Evolutionary conservation across 805 yeast species (phyloP).

Genomic region (Kregervanrija delftensis): DNA sequence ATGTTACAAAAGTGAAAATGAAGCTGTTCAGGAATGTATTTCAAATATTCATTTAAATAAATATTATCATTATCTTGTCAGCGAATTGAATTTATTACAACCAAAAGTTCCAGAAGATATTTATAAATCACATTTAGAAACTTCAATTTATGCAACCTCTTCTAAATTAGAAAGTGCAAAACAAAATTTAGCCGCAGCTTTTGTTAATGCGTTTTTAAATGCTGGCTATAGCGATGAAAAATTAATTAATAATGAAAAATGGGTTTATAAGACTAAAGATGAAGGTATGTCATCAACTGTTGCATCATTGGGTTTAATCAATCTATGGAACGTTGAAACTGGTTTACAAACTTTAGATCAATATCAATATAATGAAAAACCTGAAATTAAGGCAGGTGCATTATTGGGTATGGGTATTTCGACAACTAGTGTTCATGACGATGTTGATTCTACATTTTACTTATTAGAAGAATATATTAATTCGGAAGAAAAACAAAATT

Average conservation of each 20-base stretch:
- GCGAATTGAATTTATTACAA: conserved; percentile 80
- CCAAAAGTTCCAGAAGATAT: conserved; percentile 95
- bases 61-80: conserved; percentile 70
- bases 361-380: conserved; percentile 78
- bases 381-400: conserved; percentile 93
- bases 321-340: conserved; percentile 85
- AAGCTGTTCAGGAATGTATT: conserved; percentile 75
- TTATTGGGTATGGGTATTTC: conserved; percentile 90
- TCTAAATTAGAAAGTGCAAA: conserved; percentile 78
- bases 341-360: conserved; percentile 89
- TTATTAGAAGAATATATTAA: conserved; percentile 67
- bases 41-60: conserved; percentile 74
- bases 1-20: conserved; percentile 62
- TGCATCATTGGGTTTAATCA: conserved; percentile 83
- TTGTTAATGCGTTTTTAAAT: conserved; percentile 86
- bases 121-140: conserved; percentile 85
- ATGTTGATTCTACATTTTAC: conserved; percentile 86
- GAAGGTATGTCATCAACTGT: conserved; percentile 88
- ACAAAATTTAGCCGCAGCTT: conserved; percentile 91
- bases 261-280: conserved; percentile 91
- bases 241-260: conserved; percentile 61
- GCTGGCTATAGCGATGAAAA: conserved; percentile 88
- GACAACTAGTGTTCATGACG: conserved; percentile 91
- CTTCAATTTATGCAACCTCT: conserved; percentile 46
- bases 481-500: conserved; percentile 43